phyloP scores from a whole-genome alignment of 345 rosid genomes.

The Turnera subulata region DNA sequence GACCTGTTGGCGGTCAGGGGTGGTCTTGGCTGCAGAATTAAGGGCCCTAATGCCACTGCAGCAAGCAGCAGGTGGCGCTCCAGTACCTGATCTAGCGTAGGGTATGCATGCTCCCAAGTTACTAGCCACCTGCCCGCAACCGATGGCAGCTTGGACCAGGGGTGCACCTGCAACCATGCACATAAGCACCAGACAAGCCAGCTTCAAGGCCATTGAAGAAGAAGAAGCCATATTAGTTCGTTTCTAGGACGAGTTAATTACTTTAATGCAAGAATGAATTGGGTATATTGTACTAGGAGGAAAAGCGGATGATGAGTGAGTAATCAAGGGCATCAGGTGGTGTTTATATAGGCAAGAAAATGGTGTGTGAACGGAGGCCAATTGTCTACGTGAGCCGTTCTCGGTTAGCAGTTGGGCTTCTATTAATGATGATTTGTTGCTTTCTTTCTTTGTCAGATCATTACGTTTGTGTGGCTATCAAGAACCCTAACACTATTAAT shows the following conservation, averaged over 20 bases:
- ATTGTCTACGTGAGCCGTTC: no score
- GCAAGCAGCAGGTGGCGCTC: background rate
- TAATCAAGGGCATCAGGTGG: background rate
- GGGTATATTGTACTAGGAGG: background rate
- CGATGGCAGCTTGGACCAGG: conserved; percentile 20
- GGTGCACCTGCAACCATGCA: conserved; percentile 25
- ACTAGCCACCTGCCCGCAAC: conserved; percentile 28
- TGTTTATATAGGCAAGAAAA: background rate
- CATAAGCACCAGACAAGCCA: conserved; percentile 14
- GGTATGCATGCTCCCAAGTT: conserved; percentile 7
- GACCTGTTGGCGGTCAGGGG: conserved; percentile 26
- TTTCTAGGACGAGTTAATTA: background rate
- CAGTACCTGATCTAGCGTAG: conserved; percentile 13
- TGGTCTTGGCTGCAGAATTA: conserved; percentile 16
- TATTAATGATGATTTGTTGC: no score
- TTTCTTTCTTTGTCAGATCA: no score
- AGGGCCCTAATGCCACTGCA: conserved; percentile 23
- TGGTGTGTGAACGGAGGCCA: background rate
- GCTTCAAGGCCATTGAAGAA: background rate
- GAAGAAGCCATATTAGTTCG: background rate
- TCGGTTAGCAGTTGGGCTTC: no score
- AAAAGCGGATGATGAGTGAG: background rate
- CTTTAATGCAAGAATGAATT: background rate
- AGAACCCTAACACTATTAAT: no score
- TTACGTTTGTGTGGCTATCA: no score